These are phyloP conservation scores for Colletotrichum navitas DNA, from an alignment of 2,329 filamentous ascomycete genomes.

Conservation along the genomic window DNA sequence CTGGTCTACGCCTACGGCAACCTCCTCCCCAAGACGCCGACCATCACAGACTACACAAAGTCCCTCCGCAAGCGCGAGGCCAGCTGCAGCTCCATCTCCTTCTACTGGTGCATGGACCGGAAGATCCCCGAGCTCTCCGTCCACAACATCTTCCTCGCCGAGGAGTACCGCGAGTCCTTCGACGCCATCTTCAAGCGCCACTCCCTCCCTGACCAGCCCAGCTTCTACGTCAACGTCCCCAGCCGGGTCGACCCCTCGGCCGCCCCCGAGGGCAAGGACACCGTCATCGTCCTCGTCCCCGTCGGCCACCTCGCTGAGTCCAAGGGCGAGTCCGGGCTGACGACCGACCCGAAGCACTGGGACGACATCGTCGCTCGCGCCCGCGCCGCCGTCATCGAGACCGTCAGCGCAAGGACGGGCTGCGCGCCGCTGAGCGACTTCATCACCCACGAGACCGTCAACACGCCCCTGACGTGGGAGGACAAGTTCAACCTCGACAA, in stretches of 20 bases:
- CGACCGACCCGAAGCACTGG: slow-evolving; percentile 68
- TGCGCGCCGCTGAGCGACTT: slow-evolving; percentile 59
- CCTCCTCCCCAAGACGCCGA: slow-evolving; percentile 66
- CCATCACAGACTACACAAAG: slow-evolving; percentile 50
- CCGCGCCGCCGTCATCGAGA: slow-evolving; percentile 70
- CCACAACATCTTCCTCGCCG: slow-evolving; percentile 84
- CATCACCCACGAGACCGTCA: slow-evolving; percentile 73
- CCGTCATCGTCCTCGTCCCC: slow-evolving; percentile 77
- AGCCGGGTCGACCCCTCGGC: slow-evolving; percentile 76
- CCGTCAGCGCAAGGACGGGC: slow-evolving; percentile 71
- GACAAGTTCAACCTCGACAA: slow-evolving; percentile 79
- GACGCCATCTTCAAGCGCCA: slow-evolving; percentile 81
- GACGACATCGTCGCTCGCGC: slow-evolving; percentile 69
- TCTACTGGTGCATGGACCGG: slow-evolving; percentile 78
- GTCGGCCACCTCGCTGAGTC: slow-evolving; percentile 75
- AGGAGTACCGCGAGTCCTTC: slow-evolving; percentile 79
- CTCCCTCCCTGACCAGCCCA: slow-evolving; percentile 74
- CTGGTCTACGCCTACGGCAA: slow-evolving; percentile 81
- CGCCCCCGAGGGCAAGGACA: slow-evolving; percentile 74
- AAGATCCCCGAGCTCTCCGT: slow-evolving; percentile 73
- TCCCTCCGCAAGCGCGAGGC: slow-evolving; percentile 63
- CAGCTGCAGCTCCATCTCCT: slow-evolving; percentile 80
- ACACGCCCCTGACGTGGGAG: slow-evolving; percentile 76
- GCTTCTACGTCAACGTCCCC: slow-evolving; percentile 84
- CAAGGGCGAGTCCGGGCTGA: slow-evolving; percentile 50